Percentiles rank a stretch among this genome's conserved stretches.
Evolutionary conservation across 2,329 filamentous ascomycete species (phyloP).

Genomic region (Alternaria gaisen): DNA sequence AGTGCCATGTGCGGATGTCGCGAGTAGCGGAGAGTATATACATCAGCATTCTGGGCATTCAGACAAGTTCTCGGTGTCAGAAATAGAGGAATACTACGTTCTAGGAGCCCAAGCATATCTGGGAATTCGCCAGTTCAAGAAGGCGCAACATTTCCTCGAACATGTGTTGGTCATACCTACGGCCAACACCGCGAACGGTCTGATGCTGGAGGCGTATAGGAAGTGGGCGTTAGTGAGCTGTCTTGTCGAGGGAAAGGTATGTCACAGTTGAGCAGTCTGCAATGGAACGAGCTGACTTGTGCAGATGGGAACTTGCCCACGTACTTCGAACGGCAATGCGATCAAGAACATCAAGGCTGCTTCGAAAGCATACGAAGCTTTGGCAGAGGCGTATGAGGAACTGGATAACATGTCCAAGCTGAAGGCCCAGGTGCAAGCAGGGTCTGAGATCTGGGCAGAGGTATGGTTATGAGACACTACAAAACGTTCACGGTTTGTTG

Average conservation of each 20-base stretch:
- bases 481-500: constrained; percentile 18
- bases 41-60: constrained; percentile 67
- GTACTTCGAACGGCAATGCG: constrained; percentile 62
- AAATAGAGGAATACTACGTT: constrained; percentile 65
- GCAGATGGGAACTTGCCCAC: constrained; percentile 63
- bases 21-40: constrained; percentile 65
- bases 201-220: constrained; percentile 91
- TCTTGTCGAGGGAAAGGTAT: constrained; percentile 71
- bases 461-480: constrained; percentile 48
- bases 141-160: constrained; percentile 59
- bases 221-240: constrained; percentile 85
- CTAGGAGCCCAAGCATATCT: constrained; percentile 60
- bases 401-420: constrained; percentile 62
- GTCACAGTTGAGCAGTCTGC: constrained; percentile 19
- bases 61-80: constrained; percentile 59
- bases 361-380: constrained; percentile 73
- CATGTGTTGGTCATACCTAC: constrained; percentile 69
- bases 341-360: constrained; percentile 66
- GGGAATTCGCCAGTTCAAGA: constrained; percentile 52
- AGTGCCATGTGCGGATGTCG: constrained; percentile 52
- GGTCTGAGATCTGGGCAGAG: constrained; percentile 67
- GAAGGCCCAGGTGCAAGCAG: constrained; percentile 69
- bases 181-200: constrained; percentile 70
- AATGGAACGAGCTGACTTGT: constrained; percentile 7
- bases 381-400: constrained; percentile 73